Evolutionary conservation across 225 moss, liverwort and hornwort genomes (phyloP).

Genomic region (Pseudisothecium myosuroides): DNA sequence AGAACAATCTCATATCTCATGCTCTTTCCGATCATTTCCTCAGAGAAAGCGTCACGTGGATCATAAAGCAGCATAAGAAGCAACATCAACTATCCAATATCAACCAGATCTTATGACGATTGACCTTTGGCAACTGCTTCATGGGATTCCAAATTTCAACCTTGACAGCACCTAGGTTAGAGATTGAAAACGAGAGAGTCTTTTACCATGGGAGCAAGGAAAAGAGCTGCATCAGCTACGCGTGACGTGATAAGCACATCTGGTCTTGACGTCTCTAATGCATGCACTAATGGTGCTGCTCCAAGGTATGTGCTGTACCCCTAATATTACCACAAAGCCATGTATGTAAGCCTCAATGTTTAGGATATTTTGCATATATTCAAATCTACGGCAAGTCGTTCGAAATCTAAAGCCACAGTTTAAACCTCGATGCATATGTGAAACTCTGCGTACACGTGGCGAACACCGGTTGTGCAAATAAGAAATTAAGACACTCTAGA

Average conservation of each 20-base stretch:
- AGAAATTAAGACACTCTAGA: not conserved
- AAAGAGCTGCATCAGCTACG: conserved; percentile 75
- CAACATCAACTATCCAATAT: not conserved
- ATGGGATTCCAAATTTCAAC: not conserved
- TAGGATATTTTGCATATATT: not conserved
- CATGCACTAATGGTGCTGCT: conserved; percentile 64
- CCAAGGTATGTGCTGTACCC: conserved; percentile 82
- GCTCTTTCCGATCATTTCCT: not conserved
- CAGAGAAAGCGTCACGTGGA: not conserved
- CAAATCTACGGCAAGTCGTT: not conserved
- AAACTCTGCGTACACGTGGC: not conserved
- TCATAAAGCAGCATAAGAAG: not conserved
- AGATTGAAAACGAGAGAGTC: not conserved
- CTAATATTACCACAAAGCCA: conserved; percentile 14
- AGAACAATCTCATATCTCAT: not conserved
- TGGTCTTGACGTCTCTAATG: conserved; percentile 41
- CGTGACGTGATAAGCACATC: conserved; percentile 69
- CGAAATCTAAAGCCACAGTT: not conserved
- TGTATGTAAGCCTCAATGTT: not conserved
- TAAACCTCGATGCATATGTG: not conserved
- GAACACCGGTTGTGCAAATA: not conserved
- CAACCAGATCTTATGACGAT: not conserved
- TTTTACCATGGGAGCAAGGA: conserved; percentile 76
- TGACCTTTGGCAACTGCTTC: not conserved
- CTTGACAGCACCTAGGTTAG: not conserved